Evolutionary conservation across 208 protist genomes (phyloP).

Genomic region (Trypanosoma lewisi): DNA sequence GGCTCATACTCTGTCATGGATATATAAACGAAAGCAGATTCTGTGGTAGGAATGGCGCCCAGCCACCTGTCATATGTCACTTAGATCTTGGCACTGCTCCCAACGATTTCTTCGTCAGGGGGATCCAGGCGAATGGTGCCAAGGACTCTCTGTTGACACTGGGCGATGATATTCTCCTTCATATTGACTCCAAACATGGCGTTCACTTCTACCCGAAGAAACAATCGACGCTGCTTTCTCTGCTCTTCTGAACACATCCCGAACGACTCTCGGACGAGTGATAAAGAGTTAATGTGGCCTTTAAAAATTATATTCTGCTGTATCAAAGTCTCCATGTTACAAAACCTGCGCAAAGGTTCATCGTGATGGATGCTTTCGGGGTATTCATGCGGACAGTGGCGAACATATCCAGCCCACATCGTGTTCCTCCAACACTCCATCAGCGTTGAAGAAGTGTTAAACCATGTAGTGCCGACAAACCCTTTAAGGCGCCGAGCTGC

Average conservation of each 20-base stretch:
- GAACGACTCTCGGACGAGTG: slow-evolving; percentile 12
- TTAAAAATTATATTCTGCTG: slow-evolving; percentile 8
- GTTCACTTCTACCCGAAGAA: slow-evolving; percentile 25
- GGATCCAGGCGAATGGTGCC: slow-evolving; percentile 16
- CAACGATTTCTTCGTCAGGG: slow-evolving; percentile 6
- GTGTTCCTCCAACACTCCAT: slow-evolving; percentile 6
- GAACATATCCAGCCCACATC: slow-evolving; percentile 38
- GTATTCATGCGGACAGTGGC: slow-evolving; percentile 22
- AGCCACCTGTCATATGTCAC: slow-evolving; percentile 15
- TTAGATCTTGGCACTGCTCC: neutral
- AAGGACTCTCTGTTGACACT: neutral
- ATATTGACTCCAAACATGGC: slow-evolving; percentile 5
- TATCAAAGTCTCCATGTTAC: slow-evolving; percentile 34
- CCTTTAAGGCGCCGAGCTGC: neutral
- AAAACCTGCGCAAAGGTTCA: slow-evolving; percentile 39
- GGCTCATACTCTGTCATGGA: neutral
- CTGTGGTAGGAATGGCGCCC: neutral
- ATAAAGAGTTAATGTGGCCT: slow-evolving; percentile 13
- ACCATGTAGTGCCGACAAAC: slow-evolving; percentile 5
- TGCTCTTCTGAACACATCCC: neutral
- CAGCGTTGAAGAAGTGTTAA: slow-evolving; percentile 1
- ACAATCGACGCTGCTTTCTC: neutral
- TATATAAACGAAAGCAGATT: neutral
- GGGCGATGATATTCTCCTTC: neutral
- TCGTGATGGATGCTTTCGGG: slow-evolving; percentile 18